Evolutionary conservation across 192 early-diverging fungal genomes (phyloP).

Genomic region (Backusella macrospora): DNA sequence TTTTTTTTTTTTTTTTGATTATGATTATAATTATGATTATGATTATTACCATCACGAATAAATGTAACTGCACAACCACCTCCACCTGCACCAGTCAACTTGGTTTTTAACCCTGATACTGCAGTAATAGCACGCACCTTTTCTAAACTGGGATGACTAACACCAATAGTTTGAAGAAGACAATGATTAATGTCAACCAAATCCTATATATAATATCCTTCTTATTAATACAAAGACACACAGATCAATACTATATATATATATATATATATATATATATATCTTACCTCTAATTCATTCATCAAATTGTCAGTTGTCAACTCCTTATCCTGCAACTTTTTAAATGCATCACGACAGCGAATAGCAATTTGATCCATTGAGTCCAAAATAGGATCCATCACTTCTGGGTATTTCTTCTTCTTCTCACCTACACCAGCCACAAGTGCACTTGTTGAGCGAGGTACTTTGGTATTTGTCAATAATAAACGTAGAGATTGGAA

Average conservation of each 20-base stretch:
- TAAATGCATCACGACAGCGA: slow-evolving; percentile 42
- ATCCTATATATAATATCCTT: slow-evolving; percentile 46
- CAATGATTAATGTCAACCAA: slow-evolving; percentile 87
- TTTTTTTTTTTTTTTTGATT: neutral
- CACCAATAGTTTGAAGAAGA: slow-evolving; percentile 75
- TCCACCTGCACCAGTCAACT: slow-evolving; percentile 96
- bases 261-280: neutral
- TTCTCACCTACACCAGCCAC: slow-evolving; percentile 77
- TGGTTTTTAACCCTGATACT: slow-evolving; percentile 67
- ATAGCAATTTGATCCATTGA: slow-evolving; percentile 65
- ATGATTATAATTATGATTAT: neutral
- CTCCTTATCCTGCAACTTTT: slow-evolving; percentile 28
- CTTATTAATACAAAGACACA: neutral
- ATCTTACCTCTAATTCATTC: slow-evolving; percentile 35
- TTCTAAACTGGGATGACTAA: slow-evolving; percentile 85
- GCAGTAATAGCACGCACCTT: slow-evolving; percentile 69
- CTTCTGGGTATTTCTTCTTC: slow-evolving; percentile 56
- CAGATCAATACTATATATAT: neutral
- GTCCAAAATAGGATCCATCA: slow-evolving; percentile 70
- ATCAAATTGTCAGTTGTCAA: slow-evolving; percentile 8
- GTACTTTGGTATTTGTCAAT: slow-evolving; percentile 87
- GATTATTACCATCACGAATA: slow-evolving; percentile 61
- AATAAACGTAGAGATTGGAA: slow-evolving; percentile 74
- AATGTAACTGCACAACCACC: slow-evolving; percentile 93
- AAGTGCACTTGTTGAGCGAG: slow-evolving; percentile 85